Base-by-base conservation (phyloP, 352 stramenopile genomes). In the Pythium folliculosum region DNA sequence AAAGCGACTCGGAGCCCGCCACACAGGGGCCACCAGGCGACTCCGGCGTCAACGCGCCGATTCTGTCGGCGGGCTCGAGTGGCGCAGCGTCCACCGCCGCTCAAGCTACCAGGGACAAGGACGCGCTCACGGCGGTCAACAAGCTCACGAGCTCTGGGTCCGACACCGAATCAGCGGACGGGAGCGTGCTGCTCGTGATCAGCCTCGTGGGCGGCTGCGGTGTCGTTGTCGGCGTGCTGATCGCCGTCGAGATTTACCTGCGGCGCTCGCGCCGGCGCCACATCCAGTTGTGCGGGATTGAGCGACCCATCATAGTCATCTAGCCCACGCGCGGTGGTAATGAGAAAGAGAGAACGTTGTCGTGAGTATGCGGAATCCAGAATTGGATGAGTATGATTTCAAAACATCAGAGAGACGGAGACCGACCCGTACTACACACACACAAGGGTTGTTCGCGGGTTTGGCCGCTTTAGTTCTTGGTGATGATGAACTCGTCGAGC, bases 401-500 rank as follows among this genome's bases (percentile, higher is more conserved):
- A 32, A 32, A 32, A 32, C 27, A 5, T 32, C 5, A 32, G 27
- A 32, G 27, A 32, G 27, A 32, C 27, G 27, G 27, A 32, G 27
- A 32, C 27, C 27, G 27, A 32, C 27, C 27, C 27, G 27, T 32
- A 32, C 27, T 2, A 32, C 27, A 32, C 27, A 32, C 27, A 32
- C 5, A 32, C 27, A 32, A 2, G 2, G 27, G 27, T 32, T 32
- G 27, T 5, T n/a, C n/a, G n/a, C n/a, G n/a, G n/a, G n/a, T n/a
- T n/a, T n/a, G n/a, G n/a, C 27, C 27, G 27, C 27, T 32, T 32
- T 30, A 60, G 37, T 43, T 60, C 21, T 37, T 30, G 17, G 14
- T 38, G 38, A 71, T 67, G 17, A 52, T 40, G 30, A 79, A 75
- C 16, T 72, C 56, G 51, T 83, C 76, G 17, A 81, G 38, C 17